Conservation (phyloP, 2,329 filamentous ascomycete species). For the Chaetomium globosum region DNA sequence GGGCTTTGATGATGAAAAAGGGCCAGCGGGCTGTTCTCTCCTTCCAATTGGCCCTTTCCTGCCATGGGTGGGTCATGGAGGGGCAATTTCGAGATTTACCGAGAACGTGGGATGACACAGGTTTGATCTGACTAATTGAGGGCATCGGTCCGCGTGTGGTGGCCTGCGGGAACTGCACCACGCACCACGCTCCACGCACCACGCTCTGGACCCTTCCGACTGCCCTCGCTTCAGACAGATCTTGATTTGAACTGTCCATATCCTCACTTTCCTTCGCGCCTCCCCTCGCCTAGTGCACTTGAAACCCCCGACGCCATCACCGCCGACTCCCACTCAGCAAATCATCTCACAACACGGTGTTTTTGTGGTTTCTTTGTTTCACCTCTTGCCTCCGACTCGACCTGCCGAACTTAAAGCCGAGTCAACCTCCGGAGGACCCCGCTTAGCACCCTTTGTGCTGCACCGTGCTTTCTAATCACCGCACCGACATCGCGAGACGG, state of each 20-base stretch:
- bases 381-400: constrained; percentile 22
- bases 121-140: constrained; percentile 35
- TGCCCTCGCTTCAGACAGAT: constrained; percentile 6
- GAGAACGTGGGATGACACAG: constrained; percentile 36
- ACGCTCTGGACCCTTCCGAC: constrained; percentile 19
- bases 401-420: constrained; percentile 27
- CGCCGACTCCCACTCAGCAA: constrained; percentile 10
- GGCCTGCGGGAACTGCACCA: constrained; percentile 24
- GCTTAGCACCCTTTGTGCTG: constrained; percentile 26
- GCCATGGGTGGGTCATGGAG: constrained; percentile 21
- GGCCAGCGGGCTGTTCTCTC: constrained; percentile 20
- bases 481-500: constrained; percentile 22
- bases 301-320: constrained; percentile 21
- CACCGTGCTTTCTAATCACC: constrained; percentile 19
- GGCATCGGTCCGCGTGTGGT: constrained; percentile 26
- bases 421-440: constrained; percentile 26
- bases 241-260: constrained; percentile 26
- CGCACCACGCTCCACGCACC: too few species aligned
- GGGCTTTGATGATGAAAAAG: constrained; percentile 33
- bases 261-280: constrained; percentile 17
- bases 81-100: constrained; percentile 35
- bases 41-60: constrained; percentile 28
- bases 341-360: constrained; percentile 12
- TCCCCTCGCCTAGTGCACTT: constrained; percentile 9
- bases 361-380: constrained; percentile 25